Evolutionary conservation across 148 eudicot genomes (phyloP).

Genomic region (Hydrangea macrophylla): DNA sequence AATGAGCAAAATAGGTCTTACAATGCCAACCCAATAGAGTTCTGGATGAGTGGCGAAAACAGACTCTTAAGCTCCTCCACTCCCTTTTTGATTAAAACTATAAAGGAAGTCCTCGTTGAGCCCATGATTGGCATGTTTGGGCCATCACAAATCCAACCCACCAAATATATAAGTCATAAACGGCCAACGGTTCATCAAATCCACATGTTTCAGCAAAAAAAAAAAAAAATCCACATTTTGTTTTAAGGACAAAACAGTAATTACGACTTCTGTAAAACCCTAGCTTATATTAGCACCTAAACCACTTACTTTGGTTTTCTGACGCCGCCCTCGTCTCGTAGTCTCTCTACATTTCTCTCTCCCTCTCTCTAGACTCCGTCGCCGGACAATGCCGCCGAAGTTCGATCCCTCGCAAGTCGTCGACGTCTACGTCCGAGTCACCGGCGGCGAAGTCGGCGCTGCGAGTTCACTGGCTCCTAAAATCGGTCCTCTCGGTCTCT

Average conservation of each 20-base stretch:
- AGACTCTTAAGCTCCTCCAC: no score
- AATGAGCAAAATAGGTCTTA: no score
- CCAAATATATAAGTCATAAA: no score
- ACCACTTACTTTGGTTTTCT: background rate
- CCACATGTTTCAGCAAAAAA: no score
- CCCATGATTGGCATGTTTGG: no score
- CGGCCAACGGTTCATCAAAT: no score
- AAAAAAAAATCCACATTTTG: no score
- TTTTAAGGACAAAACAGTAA: background rate
- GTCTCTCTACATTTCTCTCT: background rate
- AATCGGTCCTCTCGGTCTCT: slow-evolving; percentile 71
- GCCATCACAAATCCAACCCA: background rate
- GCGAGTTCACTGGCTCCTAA: slow-evolving; percentile 75
- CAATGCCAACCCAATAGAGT: no score
- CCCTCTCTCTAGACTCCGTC: background rate
- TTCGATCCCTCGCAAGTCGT: slow-evolving; percentile 65
- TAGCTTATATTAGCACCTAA: background rate
- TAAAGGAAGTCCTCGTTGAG: no score
- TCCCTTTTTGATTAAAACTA: no score
- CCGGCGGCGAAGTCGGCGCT: slow-evolving; percentile 77
- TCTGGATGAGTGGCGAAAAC: no score
- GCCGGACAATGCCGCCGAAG: slow-evolving; percentile 61
- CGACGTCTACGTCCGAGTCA: slow-evolving; percentile 73
- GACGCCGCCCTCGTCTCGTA: background rate
- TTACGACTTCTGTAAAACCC: slow-evolving; percentile 2